These are phyloP conservation scores for Colletotrichum sp. DNA, from an alignment of 2,329 filamentous ascomycete species.

Conservation along the genomic window DNA sequence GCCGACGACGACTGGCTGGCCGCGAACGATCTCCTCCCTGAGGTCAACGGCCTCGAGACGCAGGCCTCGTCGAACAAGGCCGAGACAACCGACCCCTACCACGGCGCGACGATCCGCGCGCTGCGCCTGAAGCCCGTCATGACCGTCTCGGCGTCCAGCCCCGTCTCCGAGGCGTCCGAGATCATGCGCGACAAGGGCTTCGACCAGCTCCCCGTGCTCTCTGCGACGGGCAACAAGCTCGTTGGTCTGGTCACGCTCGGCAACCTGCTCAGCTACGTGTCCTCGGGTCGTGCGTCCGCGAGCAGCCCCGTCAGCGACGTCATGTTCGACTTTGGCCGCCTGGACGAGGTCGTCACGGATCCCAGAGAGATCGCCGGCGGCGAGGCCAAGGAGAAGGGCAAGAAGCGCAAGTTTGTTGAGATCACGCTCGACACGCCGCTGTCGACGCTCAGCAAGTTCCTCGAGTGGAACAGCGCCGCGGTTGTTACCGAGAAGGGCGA, in stretches of 20 bases:
- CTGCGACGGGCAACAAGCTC: conserved; percentile 70
- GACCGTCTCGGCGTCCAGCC: conserved; percentile 73
- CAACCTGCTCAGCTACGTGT: conserved; percentile 91
- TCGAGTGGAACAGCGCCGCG: conserved; percentile 97
- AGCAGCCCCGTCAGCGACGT: conserved; percentile 80
- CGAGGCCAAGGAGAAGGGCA: conserved; percentile 40
- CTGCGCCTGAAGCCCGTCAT: conserved; percentile 94
- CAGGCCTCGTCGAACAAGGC: conserved; percentile 38
- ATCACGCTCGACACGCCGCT: conserved; percentile 92
- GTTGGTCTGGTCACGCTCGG: conserved; percentile 94
- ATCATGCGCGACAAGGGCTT: conserved; percentile 98
- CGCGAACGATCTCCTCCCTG: conserved; percentile 89
- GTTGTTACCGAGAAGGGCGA: conserved; percentile 82
- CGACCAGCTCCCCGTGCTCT: conserved; percentile 92
- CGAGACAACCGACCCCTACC: conserved; percentile 70
- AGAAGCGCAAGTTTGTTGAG: conserved; percentile 80
- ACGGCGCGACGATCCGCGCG: conserved; percentile 77
- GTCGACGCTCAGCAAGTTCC: conserved; percentile 84
- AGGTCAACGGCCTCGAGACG: conserved; percentile 52
- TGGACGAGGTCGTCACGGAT: conserved; percentile 92
- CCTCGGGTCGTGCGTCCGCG: conserved; percentile 77
- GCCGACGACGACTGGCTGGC: conserved; percentile 99
- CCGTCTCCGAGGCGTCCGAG: conserved; percentile 89
- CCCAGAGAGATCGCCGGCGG: conserved; percentile 65
- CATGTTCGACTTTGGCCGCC: conserved; percentile 94